Conservation (phyloP, 768 basidiomycete genomes). For the Psilocybe azurescens region DNA sequence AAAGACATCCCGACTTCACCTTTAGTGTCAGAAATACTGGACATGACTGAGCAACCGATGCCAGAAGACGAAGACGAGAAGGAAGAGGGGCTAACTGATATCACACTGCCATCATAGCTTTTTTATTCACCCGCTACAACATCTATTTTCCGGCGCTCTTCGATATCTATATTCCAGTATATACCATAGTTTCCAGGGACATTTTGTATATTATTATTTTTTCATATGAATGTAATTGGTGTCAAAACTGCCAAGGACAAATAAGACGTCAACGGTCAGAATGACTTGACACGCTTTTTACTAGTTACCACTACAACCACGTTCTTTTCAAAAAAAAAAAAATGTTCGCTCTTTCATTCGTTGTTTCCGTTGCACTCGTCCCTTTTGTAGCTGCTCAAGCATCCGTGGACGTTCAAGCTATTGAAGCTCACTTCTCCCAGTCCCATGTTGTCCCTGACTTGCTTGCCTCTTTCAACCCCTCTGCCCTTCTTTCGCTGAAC, state of each 20-base stretch:
- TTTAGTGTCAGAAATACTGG: constrained; percentile 36
- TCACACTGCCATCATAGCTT: neutral
- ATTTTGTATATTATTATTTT: constrained; percentile 5
- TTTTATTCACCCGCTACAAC: neutral
- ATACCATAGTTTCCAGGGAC: constrained; percentile 9
- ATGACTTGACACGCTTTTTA: neutral
- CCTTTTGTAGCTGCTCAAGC: constrained; percentile 54
- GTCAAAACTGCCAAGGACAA: neutral
- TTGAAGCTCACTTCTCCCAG: constrained; percentile 71
- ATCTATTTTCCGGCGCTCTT: constrained; percentile 3
- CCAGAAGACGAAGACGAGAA: constrained; percentile 16
- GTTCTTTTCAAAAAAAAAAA: constrained; percentile 25
- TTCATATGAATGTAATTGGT: constrained; percentile 6
- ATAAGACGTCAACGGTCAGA: neutral
- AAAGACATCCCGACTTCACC: constrained; percentile 38
- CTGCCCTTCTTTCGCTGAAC: constrained; percentile 57
- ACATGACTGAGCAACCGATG: constrained; percentile 27
- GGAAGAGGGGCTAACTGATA: constrained; percentile 1
- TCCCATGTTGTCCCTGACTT: constrained; percentile 67
- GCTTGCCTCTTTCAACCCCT: constrained; percentile 63
- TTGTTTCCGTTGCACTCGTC: constrained; percentile 44
- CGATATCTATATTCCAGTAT: constrained; percentile 8
- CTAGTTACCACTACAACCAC: constrained; percentile 6
- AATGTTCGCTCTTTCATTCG: constrained; percentile 39
- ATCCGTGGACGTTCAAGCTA: constrained; percentile 54